Base-by-base conservation (phyloP, 1,139 yeast genomes). In the Pichia sp. region DNA sequence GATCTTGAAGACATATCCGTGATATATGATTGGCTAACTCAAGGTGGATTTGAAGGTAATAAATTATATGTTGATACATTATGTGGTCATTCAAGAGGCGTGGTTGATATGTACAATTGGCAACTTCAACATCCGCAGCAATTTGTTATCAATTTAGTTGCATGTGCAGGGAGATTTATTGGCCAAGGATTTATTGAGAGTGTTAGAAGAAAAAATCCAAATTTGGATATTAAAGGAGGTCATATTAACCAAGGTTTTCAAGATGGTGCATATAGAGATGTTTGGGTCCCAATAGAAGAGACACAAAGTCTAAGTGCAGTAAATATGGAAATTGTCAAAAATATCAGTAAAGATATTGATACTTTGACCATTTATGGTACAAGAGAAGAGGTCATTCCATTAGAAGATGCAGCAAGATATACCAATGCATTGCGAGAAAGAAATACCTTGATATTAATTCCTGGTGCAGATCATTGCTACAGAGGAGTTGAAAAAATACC, bases 31-130 rank as follows among this genome's bases (percentile, higher is more conserved):
- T 80, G 71, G 56, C 61, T 80, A 27, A 56, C 59, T 48, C 66
- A 66, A 26, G 66, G 65, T 35, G 61, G 62, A 22, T 72, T 72
- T 51, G 70, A 74, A 9, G 72, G 69, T 0, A 63, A 66, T 13
- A 63, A 66, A 37, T 68, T 82, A 48, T 64, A 73, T 3, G 66
- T 87, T 13, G 77, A 77, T 45, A 63, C 82, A 2, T 70, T 84
- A 7, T 70, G 86, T 34, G 82, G 80, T 3, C 97, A 90, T 62
- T 86, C 96, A 0, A 69, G 97, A 51, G 97, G 95, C 5, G 72
- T 79, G 1, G 76, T 85, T 24, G 84, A 92, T n/a, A 78, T 82
- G 80, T 80, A 86, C 58, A 68, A 76, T 49, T 89, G 94, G 88
- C 82, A 83, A 1, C 43, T 60, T 25, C 39, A 44, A 22, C 44